A percentile compares a stretch with the other conserved stretches of the same genome.
Evolutionary conservation across 495 filamentous ascomycete species (phyloP).

Genomic region (Podospora appendiculata): DNA sequence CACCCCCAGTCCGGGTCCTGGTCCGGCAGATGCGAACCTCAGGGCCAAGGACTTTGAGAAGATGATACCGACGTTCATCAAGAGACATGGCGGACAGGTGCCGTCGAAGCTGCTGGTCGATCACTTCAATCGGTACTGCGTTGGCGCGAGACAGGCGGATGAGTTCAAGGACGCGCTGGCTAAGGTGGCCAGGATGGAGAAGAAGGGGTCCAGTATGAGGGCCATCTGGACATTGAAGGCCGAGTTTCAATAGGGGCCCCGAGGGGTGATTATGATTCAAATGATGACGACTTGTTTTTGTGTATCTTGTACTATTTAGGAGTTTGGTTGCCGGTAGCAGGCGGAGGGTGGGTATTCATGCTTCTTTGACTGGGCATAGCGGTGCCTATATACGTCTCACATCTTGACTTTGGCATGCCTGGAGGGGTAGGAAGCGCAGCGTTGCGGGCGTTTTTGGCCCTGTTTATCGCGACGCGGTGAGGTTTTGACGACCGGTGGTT

Average conservation of each 20-base stretch:
- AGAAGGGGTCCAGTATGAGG: constrained; percentile 30
- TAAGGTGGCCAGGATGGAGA: constrained; percentile 41
- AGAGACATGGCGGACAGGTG: constrained; percentile 59
- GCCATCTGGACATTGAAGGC: constrained; percentile 27
- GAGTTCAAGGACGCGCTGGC: constrained; percentile 42
- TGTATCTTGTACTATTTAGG: neutral
- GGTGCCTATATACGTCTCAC: no score
- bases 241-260: neutral
- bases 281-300: neutral
- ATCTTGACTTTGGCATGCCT: no score
- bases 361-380: no score
- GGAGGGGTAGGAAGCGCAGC: no score
- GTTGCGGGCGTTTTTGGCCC: no score
- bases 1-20: constrained; percentile 25
- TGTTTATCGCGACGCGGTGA: no score
- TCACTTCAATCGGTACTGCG: constrained; percentile 56
- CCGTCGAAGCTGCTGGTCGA: constrained; percentile 71
- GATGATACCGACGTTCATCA: constrained; percentile 68
- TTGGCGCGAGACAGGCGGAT: constrained; percentile 26
- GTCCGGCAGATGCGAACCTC: constrained; percentile 14
- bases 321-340: neutral
- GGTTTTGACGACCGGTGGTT: no score
- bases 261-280: neutral
- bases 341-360: no score
- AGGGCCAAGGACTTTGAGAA: constrained; percentile 53